Evolutionary conservation across 1,139 yeast genomes (phyloP).

Genomic region (Debaryomycetaceae sp.): DNA sequence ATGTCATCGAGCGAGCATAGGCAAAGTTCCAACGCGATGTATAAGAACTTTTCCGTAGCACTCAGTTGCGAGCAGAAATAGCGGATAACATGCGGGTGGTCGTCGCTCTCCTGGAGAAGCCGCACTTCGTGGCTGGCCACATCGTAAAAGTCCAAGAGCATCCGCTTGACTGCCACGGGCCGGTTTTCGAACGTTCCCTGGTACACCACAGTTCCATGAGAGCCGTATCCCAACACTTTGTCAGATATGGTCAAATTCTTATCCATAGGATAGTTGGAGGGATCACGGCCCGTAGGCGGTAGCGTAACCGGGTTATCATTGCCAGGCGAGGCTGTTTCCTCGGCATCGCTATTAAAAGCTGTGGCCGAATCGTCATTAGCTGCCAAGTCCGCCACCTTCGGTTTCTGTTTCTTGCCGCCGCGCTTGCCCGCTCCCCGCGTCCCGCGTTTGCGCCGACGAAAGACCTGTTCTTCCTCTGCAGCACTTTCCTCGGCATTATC

Average conservation of each 20-base stretch:
- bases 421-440: slow-evolving; percentile 62
- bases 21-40: slow-evolving; percentile 89
- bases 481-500: slow-evolving; percentile 5
- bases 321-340: slow-evolving; percentile 17
- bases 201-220: slow-evolving; percentile 93
- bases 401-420: slow-evolving; percentile 23
- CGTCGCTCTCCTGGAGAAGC: slow-evolving; percentile 85
- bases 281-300: no score
- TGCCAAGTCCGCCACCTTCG: slow-evolving; percentile 6
- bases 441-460: slow-evolving; percentile 63
- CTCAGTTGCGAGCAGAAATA: slow-evolving; percentile 87
- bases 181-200: slow-evolving; percentile 84
- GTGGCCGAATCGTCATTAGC: background rate
- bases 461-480: slow-evolving; percentile 7
- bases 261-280: no score
- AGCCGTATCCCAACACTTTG: slow-evolving; percentile 80
- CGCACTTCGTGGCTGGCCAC: slow-evolving; percentile 93
- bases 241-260: slow-evolving; percentile 59
- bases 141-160: slow-evolving; percentile 87
- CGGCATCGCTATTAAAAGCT: background rate
- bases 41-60: slow-evolving; percentile 60
- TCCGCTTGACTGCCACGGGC: slow-evolving; percentile 91
- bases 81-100: slow-evolving; percentile 89
- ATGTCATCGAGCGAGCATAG: slow-evolving; percentile 83
- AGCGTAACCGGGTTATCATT: slow-evolving; percentile 13